A percentile compares a stretch with the other conserved stretches of the same genome.
phyloP scores from a whole-genome alignment of 2,329 filamentous ascomycete species.

The Ceratocystis alfenasii region DNA sequence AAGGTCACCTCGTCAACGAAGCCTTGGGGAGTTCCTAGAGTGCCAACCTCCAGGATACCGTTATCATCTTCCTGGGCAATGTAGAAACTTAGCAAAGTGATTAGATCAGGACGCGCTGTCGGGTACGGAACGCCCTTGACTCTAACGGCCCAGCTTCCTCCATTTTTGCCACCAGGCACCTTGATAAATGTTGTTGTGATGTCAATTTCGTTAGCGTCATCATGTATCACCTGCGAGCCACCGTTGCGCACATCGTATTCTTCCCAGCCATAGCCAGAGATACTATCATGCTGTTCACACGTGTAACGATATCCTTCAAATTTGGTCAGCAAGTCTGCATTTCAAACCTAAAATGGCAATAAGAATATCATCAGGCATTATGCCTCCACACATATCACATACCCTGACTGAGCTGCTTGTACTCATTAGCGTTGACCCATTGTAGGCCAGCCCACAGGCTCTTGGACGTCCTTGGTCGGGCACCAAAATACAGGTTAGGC shows the following conservation, averaged over 20 bases:
- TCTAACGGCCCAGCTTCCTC: constrained; percentile 83
- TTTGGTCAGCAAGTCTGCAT: not conserved
- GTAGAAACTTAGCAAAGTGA: constrained; percentile 73
- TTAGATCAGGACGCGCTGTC: constrained; percentile 53
- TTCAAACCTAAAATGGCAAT: not conserved
- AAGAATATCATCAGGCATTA: not conserved
- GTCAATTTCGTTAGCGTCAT: constrained; percentile 76
- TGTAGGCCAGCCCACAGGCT: constrained; percentile 73
- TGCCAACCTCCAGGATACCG: constrained; percentile 45
- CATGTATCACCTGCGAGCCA: constrained; percentile 81
- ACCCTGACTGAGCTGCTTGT: constrained; percentile 63
- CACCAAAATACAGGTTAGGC: constrained; percentile 87
- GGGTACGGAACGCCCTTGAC: constrained; percentile 70
- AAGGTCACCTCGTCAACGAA: constrained; percentile 54
- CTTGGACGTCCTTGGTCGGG: constrained; percentile 68
- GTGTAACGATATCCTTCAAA: constrained; percentile 53
- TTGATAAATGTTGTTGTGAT: constrained; percentile 91
- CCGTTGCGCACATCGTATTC: constrained; percentile 85
- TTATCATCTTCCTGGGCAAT: constrained; percentile 74
- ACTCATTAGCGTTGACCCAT: constrained; percentile 80
- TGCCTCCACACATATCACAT: constrained; percentile 75
- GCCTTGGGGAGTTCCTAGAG: constrained; percentile 35
- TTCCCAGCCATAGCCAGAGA: constrained; percentile 95
- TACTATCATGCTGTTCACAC: constrained; percentile 88
- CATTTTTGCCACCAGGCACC: constrained; percentile 69